These are phyloP conservation scores for Exophiala dermatitidis DNA, from an alignment of 2,329 filamentous ascomycete genomes.

Conservation along the genomic window DNA sequence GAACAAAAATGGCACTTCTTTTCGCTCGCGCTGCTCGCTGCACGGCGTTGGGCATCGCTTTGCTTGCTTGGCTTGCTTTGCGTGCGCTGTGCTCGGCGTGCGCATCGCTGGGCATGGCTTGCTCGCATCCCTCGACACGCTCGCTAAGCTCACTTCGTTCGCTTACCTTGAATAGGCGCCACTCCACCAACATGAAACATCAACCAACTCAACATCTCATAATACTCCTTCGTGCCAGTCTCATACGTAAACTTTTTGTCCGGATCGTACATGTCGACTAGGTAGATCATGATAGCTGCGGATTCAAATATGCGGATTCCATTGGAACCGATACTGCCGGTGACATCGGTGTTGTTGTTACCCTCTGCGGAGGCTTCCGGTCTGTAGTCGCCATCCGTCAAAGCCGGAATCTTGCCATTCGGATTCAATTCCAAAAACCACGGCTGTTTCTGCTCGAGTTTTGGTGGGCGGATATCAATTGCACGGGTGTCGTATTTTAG, in stretches of 20 bases:
- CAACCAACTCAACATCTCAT: constrained; percentile 42
- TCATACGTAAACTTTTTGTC: constrained; percentile 39
- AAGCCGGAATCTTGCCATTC: constrained; percentile 44
- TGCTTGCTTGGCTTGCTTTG: no score
- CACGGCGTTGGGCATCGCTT: no score
- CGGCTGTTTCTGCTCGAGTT: constrained; percentile 39
- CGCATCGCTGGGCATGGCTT: no score
- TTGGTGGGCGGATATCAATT: constrained; percentile 36
- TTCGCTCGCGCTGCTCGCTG: no score
- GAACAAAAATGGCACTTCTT: background rate
- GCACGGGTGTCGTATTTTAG: constrained; percentile 32
- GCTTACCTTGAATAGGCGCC: constrained; percentile 35
- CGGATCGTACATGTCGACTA: constrained; percentile 40
- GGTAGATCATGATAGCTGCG: constrained; percentile 42
- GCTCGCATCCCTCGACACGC: no score
- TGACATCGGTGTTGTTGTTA: no score
- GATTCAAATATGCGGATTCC: constrained; percentile 39
- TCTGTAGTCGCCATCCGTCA: constrained; percentile 33
- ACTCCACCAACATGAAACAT: constrained; percentile 40
- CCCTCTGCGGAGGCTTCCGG: no score
- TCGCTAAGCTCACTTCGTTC: background rate
- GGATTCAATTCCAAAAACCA: constrained; percentile 45
- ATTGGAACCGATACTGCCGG: no score
- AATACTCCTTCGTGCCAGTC: constrained; percentile 38
- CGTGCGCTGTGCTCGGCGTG: no score